These are phyloP conservation scores for Fusarium sororula DNA, from an alignment of 2,329 filamentous ascomycete species.

Conservation along the genomic window DNA sequence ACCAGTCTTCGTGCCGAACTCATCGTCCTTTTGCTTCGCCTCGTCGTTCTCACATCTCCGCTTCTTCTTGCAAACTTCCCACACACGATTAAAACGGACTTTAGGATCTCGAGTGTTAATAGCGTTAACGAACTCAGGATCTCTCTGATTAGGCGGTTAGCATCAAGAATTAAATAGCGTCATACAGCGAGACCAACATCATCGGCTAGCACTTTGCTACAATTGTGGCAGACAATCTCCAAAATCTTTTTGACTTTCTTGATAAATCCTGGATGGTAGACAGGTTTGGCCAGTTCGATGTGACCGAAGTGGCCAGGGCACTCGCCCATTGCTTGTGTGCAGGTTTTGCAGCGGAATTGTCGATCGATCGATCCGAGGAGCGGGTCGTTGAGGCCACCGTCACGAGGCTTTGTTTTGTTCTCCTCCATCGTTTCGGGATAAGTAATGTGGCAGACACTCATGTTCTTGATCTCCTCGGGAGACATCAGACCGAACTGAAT, in stretches of 20 bases:
- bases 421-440: slow-evolving; percentile 99
- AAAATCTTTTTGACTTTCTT: slow-evolving; percentile 99
- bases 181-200: slow-evolving; percentile 82
- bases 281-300: slow-evolving; percentile 95
- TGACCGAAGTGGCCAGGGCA: slow-evolving; percentile 99
- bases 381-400: slow-evolving; percentile 93
- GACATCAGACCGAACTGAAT: slow-evolving; percentile 99
- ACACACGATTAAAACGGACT: slow-evolving; percentile 90
- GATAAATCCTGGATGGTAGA: slow-evolving; percentile 95
- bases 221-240: slow-evolving; percentile 99
- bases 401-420: slow-evolving; percentile 86
- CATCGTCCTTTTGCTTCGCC: slow-evolving; percentile 74
- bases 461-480: slow-evolving; percentile 98
- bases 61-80: slow-evolving; percentile 91
- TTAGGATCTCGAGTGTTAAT: slow-evolving; percentile 91
- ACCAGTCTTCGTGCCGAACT: slow-evolving; percentile 70
- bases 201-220: slow-evolving; percentile 96
- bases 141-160: slow-evolving; percentile 76
- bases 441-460: slow-evolving; percentile 95
- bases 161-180: slow-evolving; percentile 64
- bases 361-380: slow-evolving; percentile 96
- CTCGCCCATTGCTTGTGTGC: slow-evolving; percentile 92
- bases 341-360: slow-evolving; percentile 94
- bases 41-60: slow-evolving; percentile 83
- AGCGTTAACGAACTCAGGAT: slow-evolving; percentile 83